These are phyloP conservation scores for Musa balbisiana DNA, from an alignment of 202 grass and related monocot species.

Conservation along the genomic window DNA sequence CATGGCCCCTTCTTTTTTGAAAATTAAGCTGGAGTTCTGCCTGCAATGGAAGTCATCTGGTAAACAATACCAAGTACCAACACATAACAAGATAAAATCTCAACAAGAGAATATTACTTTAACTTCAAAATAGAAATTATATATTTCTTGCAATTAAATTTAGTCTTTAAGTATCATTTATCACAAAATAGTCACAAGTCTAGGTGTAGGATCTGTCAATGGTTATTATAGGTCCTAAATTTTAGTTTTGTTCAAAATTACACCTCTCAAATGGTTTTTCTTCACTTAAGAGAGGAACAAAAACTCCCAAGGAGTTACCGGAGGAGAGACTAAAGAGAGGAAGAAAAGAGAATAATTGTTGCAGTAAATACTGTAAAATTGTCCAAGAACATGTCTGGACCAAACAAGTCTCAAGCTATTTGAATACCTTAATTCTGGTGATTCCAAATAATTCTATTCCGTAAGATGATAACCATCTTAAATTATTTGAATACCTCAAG, in stretches of 20 bases:
- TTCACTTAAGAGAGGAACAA: background rate
- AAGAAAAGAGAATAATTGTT: background rate
- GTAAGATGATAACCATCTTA: background rate
- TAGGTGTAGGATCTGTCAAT: too few species aligned
- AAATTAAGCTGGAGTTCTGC: conserved; percentile 99
- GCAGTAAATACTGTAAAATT: background rate
- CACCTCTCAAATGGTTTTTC: background rate
- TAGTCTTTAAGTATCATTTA: too few species aligned
- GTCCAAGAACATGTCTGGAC: background rate
- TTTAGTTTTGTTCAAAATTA: background rate
- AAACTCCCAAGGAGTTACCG: background rate
- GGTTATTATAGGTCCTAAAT: too few species aligned
- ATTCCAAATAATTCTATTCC: background rate
- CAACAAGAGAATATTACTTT: background rate
- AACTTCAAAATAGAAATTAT: too few species aligned
- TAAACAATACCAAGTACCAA: background rate
- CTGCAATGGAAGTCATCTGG: conserved; percentile 28
- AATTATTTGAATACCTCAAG: too few species aligned
- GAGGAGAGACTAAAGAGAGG: background rate
- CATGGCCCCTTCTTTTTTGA: conserved; percentile 97
- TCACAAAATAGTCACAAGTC: too few species aligned
- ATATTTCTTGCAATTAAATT: too few species aligned
- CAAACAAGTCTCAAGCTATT: background rate
- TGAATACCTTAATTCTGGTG: background rate
- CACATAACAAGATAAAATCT: background rate